Evolutionary conservation across 257 asterid genomes (phyloP).

Genomic region (Lycium ferocissimum): DNA sequence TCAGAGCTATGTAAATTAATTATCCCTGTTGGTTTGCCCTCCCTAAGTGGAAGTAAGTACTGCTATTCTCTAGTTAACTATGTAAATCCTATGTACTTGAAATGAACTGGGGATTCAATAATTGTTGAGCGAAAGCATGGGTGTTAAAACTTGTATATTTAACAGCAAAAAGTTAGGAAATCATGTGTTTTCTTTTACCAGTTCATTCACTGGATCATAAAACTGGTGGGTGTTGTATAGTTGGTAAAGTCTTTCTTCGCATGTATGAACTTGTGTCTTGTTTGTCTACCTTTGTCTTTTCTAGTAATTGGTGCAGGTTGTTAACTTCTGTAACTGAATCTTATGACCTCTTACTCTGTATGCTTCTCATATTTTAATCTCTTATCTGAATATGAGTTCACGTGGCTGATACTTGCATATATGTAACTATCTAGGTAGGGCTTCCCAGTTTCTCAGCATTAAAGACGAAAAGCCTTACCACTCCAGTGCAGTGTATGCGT

Average conservation of each 20-base stretch:
- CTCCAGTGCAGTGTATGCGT: slow-evolving; percentile 91
- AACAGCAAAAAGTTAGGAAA: background rate
- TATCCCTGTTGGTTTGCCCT: slow-evolving; percentile 85
- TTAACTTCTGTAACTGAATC: background rate
- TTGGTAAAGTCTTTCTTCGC: background rate
- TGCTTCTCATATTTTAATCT: background rate
- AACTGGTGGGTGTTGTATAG: slow-evolving; percentile 20
- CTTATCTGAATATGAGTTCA: slow-evolving; percentile 18
- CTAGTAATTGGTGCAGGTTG: background rate
- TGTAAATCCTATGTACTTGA: background rate
- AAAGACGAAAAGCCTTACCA: slow-evolving; percentile 75
- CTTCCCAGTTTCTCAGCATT: slow-evolving; percentile 64
- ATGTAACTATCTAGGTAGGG: slow-evolving; percentile 54
- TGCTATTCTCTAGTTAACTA: slow-evolving; percentile 28
- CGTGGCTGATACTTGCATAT: slow-evolving; percentile 1
- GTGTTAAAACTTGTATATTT: background rate
- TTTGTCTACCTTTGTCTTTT: slow-evolving; percentile 5
- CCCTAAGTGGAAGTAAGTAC: slow-evolving; percentile 69
- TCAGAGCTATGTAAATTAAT: slow-evolving; percentile 76
- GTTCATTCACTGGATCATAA: slow-evolving; percentile 13
- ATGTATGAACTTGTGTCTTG: background rate
- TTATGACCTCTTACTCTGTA: slow-evolving; percentile 11
- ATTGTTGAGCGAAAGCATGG: slow-evolving; percentile 12
- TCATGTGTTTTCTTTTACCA: background rate
- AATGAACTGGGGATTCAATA: background rate